Conservation (phyloP, 1,139 yeast genomes). For the Zygosaccharomyces pseudobailii region DNA sequence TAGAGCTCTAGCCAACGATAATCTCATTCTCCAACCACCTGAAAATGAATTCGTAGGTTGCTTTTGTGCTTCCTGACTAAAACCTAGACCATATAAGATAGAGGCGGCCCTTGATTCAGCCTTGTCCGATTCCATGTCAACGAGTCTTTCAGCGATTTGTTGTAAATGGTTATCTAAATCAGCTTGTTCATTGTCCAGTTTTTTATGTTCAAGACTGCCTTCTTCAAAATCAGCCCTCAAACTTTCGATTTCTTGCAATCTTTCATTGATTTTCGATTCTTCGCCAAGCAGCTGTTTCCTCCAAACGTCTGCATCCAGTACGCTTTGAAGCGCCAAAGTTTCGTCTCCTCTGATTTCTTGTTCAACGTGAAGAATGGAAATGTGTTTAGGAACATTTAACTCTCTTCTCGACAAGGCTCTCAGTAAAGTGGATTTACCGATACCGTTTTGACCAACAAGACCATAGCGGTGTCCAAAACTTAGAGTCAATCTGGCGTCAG, state of each 20-base stretch:
- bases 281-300: slow-evolving; percentile 80
- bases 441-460: slow-evolving; percentile 98
- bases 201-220: slow-evolving; percentile 71
- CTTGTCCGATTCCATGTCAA: slow-evolving; percentile 93
- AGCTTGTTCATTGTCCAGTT: slow-evolving; percentile 81
- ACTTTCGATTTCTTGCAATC: slow-evolving; percentile 68
- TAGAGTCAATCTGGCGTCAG: slow-evolving; percentile 81
- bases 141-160: slow-evolving; percentile 74
- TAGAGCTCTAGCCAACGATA: slow-evolving; percentile 94
- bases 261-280: slow-evolving; percentile 66
- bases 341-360: slow-evolving; percentile 97
- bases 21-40: slow-evolving; percentile 99
- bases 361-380: slow-evolving; percentile 92
- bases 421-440: slow-evolving; percentile 92
- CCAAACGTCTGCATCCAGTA: slow-evolving; percentile 98
- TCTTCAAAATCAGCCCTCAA: slow-evolving; percentile 72
- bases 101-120: slow-evolving; percentile 98
- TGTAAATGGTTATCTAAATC: slow-evolving; percentile 75
- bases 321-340: slow-evolving; percentile 83
- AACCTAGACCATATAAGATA: slow-evolving; percentile 89
- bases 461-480: slow-evolving; percentile 95
- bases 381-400: slow-evolving; percentile 87
- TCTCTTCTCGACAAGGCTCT: slow-evolving; percentile 93
- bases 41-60: slow-evolving; percentile 85
- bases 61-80: slow-evolving; percentile 79